These are phyloP conservation scores for Cunninghamia lanceolata DNA, from an alignment of 75 land plant species.

Conservation along the genomic window DNA sequence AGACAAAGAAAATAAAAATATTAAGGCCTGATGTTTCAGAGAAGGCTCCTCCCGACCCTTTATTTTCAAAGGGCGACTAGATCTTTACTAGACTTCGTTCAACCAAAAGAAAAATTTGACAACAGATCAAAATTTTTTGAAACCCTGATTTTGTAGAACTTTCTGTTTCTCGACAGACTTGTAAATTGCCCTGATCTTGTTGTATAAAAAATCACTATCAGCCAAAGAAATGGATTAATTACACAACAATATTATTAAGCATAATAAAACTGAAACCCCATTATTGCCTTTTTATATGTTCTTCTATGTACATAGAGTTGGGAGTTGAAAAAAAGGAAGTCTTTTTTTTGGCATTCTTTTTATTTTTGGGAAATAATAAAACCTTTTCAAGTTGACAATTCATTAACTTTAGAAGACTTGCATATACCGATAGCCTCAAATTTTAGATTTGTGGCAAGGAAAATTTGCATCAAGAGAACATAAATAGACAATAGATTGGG, in stretches of 20 bases:
- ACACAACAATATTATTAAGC: background rate
- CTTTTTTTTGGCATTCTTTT: too few relatives aligned
- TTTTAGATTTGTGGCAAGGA: too few relatives aligned
- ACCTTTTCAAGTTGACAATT: too few relatives aligned
- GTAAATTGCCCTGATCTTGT: background rate
- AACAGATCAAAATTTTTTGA: background rate
- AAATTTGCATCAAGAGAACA: too few relatives aligned
- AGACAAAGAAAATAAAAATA: background rate
- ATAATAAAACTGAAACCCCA: too few relatives aligned
- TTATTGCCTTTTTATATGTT: too few relatives aligned
- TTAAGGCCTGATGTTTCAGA: background rate
- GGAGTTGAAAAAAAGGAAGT: too few relatives aligned
- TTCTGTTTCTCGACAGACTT: background rate
- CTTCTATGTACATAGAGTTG: too few relatives aligned
- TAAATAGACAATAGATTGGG: too few relatives aligned
- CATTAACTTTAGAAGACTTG: too few relatives aligned
- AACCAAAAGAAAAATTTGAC: background rate
- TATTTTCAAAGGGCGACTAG: background rate
- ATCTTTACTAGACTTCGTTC: background rate
- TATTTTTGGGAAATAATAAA: too few relatives aligned
- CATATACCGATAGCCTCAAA: too few relatives aligned
- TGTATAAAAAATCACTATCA: background rate
- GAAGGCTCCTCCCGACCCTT: background rate
- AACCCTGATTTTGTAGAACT: background rate
- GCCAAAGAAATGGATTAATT: background rate